phyloP scores from a whole-genome alignment of 2,329 filamentous ascomycete species.

The Aspergillus transmontanensis region DNA sequence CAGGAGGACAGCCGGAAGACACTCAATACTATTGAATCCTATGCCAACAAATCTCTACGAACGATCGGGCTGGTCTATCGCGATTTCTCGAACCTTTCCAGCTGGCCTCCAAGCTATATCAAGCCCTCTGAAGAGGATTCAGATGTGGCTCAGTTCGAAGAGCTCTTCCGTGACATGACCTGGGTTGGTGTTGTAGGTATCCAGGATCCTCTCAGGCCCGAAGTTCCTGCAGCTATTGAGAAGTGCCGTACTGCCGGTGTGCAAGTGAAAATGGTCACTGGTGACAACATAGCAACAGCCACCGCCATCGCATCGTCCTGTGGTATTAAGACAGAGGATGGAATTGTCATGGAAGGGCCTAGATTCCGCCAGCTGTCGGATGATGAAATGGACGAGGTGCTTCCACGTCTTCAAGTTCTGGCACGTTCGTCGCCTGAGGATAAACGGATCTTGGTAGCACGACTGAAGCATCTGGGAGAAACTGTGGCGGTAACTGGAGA shows the following conservation, averaged over 20 bases:
- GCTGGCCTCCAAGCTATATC: slow-evolving; percentile 65
- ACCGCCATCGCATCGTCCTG: slow-evolving; percentile 74
- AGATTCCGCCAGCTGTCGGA: slow-evolving; percentile 65
- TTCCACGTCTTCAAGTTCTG: slow-evolving; percentile 64
- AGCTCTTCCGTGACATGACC: slow-evolving; percentile 71
- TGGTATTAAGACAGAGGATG: slow-evolving; percentile 64
- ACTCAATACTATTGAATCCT: slow-evolving; percentile 42
- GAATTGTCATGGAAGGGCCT: slow-evolving; percentile 69
- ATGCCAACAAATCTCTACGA: slow-evolving; percentile 63
- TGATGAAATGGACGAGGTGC: slow-evolving; percentile 59
- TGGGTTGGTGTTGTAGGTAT: slow-evolving; percentile 75
- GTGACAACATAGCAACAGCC: slow-evolving; percentile 71
- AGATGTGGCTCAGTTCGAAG: slow-evolving; percentile 65
- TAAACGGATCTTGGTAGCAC: slow-evolving; percentile 65
- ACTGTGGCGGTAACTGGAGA: slow-evolving; percentile 67
- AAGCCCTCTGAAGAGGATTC: slow-evolving; percentile 62
- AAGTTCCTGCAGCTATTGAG: slow-evolving; percentile 68
- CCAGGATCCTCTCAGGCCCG: slow-evolving; percentile 70
- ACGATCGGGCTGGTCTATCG: slow-evolving; percentile 75
- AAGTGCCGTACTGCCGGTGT: slow-evolving; percentile 71
- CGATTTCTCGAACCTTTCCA: slow-evolving; percentile 70
- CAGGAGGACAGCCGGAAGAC: slow-evolving; percentile 30
- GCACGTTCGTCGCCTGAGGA: slow-evolving; percentile 69
- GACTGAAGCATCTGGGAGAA: slow-evolving; percentile 64
- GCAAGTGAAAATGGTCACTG: slow-evolving; percentile 73